Percentiles rank a stretch among this genome's conserved stretches.
Evolutionary conservation across 2,329 filamentous ascomycete species (phyloP).

Genomic region (Grosmannia huntii): DNA sequence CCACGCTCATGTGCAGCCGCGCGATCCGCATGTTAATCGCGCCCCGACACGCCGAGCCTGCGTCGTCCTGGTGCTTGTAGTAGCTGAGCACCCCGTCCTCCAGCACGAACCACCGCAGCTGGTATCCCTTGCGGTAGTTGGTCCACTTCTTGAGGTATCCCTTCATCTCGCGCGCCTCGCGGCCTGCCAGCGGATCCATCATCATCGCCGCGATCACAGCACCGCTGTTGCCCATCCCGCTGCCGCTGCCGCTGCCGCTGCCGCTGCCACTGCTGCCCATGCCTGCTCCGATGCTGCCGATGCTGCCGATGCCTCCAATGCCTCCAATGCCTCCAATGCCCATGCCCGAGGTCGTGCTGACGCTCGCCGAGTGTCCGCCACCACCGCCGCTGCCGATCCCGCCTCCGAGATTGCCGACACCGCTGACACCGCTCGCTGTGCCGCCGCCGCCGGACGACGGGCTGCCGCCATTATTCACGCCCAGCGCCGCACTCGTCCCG

Average conservation of each 20-base stretch:
- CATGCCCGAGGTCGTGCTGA: neutral
- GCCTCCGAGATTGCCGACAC: neutral
- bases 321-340: neutral
- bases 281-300: neutral
- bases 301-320: neutral
- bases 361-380: neutral
- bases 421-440: neutral
- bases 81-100: conserved; percentile 97
- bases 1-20: conserved; percentile 84
- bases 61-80: conserved; percentile 98
- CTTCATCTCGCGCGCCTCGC: conserved; percentile 93
- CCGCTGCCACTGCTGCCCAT: neutral
- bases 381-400: neutral
- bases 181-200: conserved; percentile 51
- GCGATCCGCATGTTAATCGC: conserved; percentile 99
- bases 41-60: conserved; percentile 87
- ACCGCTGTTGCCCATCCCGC: neutral
- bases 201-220: neutral
- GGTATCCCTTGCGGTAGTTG: conserved; percentile 95
- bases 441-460: neutral
- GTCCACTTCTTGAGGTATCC: conserved; percentile 99
- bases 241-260: neutral
- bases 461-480: neutral
- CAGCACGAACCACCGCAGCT: conserved; percentile 92
- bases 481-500: neutral